phyloP scores from a whole-genome alignment of 1,284 basidiomycete genomes.

The Tylopilus sp. region DNA sequence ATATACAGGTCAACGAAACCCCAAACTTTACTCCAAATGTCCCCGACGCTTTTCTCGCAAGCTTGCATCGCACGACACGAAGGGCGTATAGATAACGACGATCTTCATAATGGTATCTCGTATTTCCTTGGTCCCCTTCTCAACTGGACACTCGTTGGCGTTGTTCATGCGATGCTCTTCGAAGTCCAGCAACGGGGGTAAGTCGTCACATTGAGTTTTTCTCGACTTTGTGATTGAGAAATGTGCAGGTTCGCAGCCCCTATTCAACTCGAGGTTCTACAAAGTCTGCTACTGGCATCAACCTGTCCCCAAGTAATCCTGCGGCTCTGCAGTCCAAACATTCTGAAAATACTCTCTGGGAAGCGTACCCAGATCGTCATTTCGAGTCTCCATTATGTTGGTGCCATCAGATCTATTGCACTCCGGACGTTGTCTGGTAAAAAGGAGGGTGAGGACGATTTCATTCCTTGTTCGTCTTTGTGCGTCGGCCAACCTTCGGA shows the following conservation, averaged over 20 bases:
- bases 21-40: slow-evolving; percentile 59
- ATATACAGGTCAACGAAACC: slow-evolving; percentile 61
- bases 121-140: slow-evolving; percentile 71
- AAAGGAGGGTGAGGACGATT: slow-evolving; percentile 28
- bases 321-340: slow-evolving; percentile 55
- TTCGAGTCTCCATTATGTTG: slow-evolving; percentile 33
- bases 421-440: slow-evolving; percentile 42
- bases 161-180: slow-evolving; percentile 57
- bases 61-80: slow-evolving; percentile 50
- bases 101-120: slow-evolving; percentile 66
- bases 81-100: slow-evolving; percentile 60
- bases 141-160: slow-evolving; percentile 74
- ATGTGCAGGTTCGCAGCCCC: slow-evolving; percentile 34
- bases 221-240: slow-evolving; percentile 1
- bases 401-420: slow-evolving; percentile 43
- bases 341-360: slow-evolving; percentile 50
- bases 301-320: slow-evolving; percentile 64
- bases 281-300: slow-evolving; percentile 57
- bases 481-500: neutral
- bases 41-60: slow-evolving; percentile 60
- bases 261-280: slow-evolving; percentile 59
- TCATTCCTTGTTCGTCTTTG: slow-evolving; percentile 1
- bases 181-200: slow-evolving; percentile 61
- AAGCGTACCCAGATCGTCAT: slow-evolving; percentile 33
- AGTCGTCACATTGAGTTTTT: slow-evolving; percentile 18